A percentile compares a stretch with the other conserved stretches of the same genome.
Evolutionary conservation across 495 filamentous ascomycete species (phyloP).

Genomic region (Echria macrotheca): DNA sequence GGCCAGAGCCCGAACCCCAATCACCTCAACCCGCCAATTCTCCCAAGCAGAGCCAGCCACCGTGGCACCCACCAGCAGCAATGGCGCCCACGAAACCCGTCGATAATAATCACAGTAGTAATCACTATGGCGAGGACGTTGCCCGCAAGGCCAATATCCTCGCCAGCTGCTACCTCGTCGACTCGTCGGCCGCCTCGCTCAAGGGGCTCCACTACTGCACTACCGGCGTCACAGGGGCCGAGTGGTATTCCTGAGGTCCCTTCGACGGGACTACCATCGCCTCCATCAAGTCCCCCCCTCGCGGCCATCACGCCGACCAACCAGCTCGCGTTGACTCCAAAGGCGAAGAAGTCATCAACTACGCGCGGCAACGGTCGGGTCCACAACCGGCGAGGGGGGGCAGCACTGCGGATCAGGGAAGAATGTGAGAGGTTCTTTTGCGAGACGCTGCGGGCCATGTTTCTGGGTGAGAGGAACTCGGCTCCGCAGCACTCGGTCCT

Average conservation of each 20-base stretch:
- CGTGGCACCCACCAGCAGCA: slow-evolving; percentile 36
- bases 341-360: slow-evolving; percentile 35
- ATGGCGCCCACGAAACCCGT: slow-evolving; percentile 61
- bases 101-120: slow-evolving; percentile 65
- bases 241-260: slow-evolving; percentile 98
- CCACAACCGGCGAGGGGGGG: slow-evolving; percentile 66
- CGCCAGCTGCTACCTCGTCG: slow-evolving; percentile 80
- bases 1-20: not conserved
- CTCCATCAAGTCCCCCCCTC: slow-evolving; percentile 77
- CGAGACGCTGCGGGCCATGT: slow-evolving; percentile 82
- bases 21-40: not conserved
- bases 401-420: slow-evolving; percentile 90
- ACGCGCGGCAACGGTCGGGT: slow-evolving; percentile 29
- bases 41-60: not conserved
- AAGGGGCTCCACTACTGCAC: slow-evolving; percentile 92
- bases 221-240: slow-evolving; percentile 68
- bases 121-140: slow-evolving; percentile 52
- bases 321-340: slow-evolving; percentile 53
- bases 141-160: slow-evolving; percentile 59
- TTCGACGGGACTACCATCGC: slow-evolving; percentile 67
- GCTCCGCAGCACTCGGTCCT: slow-evolving; percentile 66
- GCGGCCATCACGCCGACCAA: slow-evolving; percentile 57
- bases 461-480: slow-evolving; percentile 88
- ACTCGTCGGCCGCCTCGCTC: slow-evolving; percentile 41
- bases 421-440: slow-evolving; percentile 99